Evolutionary conservation across 306 rosid species (phyloP).

Genomic region (Oemleria cerasiformis): DNA sequence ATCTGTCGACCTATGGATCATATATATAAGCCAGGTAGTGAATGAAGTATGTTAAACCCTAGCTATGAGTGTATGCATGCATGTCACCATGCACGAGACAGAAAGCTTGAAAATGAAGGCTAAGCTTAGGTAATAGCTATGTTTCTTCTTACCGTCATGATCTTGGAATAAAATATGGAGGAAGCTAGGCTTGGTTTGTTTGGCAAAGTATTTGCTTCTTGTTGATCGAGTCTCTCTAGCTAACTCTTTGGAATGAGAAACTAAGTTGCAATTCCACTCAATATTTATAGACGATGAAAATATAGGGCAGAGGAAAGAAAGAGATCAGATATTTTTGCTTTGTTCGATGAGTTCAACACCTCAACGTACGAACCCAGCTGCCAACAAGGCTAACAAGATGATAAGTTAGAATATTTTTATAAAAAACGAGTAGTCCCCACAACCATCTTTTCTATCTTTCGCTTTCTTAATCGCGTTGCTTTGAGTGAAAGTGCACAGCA

Average conservation of each 20-base stretch:
- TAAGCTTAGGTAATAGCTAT: too few species aligned
- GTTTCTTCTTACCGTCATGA: conserved; percentile 29
- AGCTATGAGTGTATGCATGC: background rate
- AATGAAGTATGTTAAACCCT: background rate
- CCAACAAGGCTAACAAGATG: conserved; percentile 13
- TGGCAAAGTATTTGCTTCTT: too few species aligned
- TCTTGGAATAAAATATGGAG: background rate
- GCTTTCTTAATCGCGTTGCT: conserved; percentile 21
- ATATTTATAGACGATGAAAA: conserved; percentile 27
- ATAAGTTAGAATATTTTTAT: conserved; percentile 24
- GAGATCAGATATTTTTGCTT: too few species aligned
- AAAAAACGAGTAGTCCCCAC: conserved; percentile 26
- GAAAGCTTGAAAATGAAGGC: background rate
- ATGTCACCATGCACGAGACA: background rate
- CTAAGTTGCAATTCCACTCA: background rate
- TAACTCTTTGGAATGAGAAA: conserved; percentile 14
- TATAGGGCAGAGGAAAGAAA: background rate
- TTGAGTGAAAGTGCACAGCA: conserved; percentile 32
- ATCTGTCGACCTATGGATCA: background rate
- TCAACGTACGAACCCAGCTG: background rate
- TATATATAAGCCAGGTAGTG: background rate
- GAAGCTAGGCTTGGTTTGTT: background rate
- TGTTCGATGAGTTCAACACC: background rate
- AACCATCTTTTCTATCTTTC: conserved; percentile 11
- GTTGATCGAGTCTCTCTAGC: background rate